These are phyloP conservation scores for Acanthamoeba divionensis DNA, from an alignment of 208 protist species.

Conservation along the genomic window DNA sequence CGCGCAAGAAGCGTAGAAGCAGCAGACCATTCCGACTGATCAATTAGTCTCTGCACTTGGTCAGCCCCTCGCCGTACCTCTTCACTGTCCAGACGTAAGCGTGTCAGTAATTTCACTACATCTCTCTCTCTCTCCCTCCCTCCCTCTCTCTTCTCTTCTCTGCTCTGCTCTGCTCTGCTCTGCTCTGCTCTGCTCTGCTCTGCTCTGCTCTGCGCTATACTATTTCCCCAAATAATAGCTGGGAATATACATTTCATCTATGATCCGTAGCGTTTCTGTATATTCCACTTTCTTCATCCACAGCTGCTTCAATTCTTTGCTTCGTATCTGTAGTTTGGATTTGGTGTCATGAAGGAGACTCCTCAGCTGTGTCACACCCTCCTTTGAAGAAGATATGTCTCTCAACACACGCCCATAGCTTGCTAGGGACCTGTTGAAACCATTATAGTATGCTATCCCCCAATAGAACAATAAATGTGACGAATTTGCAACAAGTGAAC, in stretches of 20 bases:
- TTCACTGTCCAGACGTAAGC: background rate
- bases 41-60: background rate
- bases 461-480: background rate
- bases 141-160: background rate
- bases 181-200: too few species aligned
- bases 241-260: background rate
- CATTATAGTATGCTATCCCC: background rate
- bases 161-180: background rate
- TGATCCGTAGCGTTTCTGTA: background rate
- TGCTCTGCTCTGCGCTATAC: too few species aligned
- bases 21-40: background rate
- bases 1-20: background rate
- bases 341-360: background rate
- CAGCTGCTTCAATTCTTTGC: background rate
- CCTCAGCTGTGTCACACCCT: background rate
- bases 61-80: background rate
- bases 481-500: background rate
- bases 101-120: background rate
- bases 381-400: background rate
- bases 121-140: background rate
- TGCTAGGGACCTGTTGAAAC: background rate
- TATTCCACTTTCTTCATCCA: background rate
- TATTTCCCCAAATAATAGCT: too few species aligned
- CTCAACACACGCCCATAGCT: background rate
- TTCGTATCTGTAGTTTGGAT: background rate